Conservation (phyloP, 2,329 filamentous ascomycete genomes). For the Calonectria montana region DNA sequence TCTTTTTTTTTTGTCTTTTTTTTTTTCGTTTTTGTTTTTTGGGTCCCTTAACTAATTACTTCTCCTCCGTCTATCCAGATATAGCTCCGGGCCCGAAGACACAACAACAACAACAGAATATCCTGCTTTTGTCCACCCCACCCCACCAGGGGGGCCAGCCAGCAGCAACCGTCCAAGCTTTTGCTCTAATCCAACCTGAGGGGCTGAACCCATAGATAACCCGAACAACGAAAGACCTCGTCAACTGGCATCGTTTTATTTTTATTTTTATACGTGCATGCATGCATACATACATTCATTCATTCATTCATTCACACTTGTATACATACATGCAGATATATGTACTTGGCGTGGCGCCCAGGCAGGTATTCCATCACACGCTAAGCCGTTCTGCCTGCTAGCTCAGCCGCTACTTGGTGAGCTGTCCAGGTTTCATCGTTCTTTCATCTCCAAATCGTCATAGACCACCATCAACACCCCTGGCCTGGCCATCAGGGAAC, state of each 20-base stretch:
- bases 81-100: neutral
- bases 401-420: neutral
- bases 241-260: no score
- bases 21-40: neutral
- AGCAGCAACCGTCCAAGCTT: neutral
- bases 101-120: neutral
- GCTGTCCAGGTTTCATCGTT: neutral
- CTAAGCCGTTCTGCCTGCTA: neutral
- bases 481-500: conserved; percentile 6
- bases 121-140: neutral
- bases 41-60: no score
- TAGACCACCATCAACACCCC: neutral
- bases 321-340: no score
- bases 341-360: neutral
- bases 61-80: neutral
- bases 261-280: no score
- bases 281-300: no score
- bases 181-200: neutral
- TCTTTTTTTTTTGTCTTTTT: neutral
- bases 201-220: neutral
- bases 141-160: conserved; percentile 1
- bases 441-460: neutral
- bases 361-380: neutral
- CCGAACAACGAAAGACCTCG: neutral
- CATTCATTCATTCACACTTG: no score